A percentile compares a stretch with the other conserved stretches of the same genome.
phyloP scores from a whole-genome alignment of 805 yeast genomes.

The Cyberlindnera amylophila region DNA sequence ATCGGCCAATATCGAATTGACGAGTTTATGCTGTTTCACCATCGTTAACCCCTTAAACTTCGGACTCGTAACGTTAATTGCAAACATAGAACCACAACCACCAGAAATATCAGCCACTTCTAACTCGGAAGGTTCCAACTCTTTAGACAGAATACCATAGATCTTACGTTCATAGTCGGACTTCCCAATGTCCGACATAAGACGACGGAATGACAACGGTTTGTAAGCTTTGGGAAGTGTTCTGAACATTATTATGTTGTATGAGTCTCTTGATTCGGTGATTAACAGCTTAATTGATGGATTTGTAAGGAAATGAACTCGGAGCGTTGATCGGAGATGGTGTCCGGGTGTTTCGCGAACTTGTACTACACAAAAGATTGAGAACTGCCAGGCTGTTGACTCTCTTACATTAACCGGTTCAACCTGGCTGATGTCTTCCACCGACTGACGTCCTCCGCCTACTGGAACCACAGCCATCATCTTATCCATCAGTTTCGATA shows the following conservation, averaged over 20 bases:
- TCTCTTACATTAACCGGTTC: no score
- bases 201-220: conserved; percentile 1
- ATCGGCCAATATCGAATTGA: conserved; percentile 73
- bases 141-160: conserved; percentile 47
- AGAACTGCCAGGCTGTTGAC: no score
- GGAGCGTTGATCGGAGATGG: no score
- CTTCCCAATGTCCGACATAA: conserved; percentile 11
- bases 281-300: no score
- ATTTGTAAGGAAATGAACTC: no score
- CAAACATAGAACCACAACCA: conserved; percentile 98
- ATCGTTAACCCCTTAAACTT: conserved; percentile 77
- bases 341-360: no score
- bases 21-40: conserved; percentile 90
- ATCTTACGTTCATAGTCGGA: conserved; percentile 60
- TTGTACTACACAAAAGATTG: no score
- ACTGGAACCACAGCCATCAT: no score
- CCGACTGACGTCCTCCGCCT: no score
- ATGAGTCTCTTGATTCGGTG: no score
- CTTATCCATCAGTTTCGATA: no score
- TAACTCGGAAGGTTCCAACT: conserved; percentile 58
- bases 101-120: conserved; percentile 83
- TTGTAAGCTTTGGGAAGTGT: not conserved
- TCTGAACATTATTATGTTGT: conserved; percentile 7
- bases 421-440: no score
- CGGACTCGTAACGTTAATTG: conserved; percentile 69